A percentile compares a stretch with the other conserved stretches of the same genome.
Conservation (phyloP, 805 yeast genomes). For the Hanseniaspora pseudoguilliermondii region DNA sequence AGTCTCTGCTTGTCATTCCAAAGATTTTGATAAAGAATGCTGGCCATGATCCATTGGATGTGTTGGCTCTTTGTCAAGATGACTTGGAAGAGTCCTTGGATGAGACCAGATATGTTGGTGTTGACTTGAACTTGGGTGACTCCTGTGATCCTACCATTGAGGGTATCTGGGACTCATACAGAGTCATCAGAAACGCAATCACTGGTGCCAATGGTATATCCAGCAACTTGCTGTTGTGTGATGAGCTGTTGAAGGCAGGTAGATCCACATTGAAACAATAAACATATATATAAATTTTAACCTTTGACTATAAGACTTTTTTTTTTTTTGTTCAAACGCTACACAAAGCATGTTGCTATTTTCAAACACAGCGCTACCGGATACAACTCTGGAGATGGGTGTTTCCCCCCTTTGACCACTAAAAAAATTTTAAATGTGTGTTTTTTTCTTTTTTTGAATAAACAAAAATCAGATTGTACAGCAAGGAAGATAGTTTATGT, state of each 20-base stretch:
- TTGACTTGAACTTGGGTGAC: conserved; percentile 82
- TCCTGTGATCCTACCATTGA: conserved; percentile 89
- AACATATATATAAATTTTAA: background rate
- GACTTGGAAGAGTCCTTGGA: conserved; percentile 30
- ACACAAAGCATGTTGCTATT: too few relatives aligned
- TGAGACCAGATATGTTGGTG: conserved; percentile 66
- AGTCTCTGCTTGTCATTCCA: conserved; percentile 80
- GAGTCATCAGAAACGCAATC: conserved; percentile 86
- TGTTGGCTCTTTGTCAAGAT: conserved; percentile 80
- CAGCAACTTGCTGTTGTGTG: conserved; percentile 81
- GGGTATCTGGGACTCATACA: conserved; percentile 92
- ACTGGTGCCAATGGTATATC: conserved; percentile 91
- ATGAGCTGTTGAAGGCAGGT: conserved; percentile 93
- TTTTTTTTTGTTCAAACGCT: background rate
- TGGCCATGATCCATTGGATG: conserved; percentile 85
- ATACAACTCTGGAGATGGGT: too few relatives aligned
- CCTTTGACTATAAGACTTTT: background rate
- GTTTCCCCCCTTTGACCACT: too few relatives aligned
- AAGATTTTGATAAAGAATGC: conserved; percentile 86
- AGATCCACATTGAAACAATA: conserved; percentile 73
- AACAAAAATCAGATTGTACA: too few relatives aligned
- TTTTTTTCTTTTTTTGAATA: too few relatives aligned
- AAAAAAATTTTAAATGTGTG: too few relatives aligned
- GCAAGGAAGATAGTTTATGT: too few relatives aligned
- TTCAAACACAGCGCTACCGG: too few relatives aligned